phyloP scores from a whole-genome alignment of 129 eudicot species.

The Flaveria linearis region DNA sequence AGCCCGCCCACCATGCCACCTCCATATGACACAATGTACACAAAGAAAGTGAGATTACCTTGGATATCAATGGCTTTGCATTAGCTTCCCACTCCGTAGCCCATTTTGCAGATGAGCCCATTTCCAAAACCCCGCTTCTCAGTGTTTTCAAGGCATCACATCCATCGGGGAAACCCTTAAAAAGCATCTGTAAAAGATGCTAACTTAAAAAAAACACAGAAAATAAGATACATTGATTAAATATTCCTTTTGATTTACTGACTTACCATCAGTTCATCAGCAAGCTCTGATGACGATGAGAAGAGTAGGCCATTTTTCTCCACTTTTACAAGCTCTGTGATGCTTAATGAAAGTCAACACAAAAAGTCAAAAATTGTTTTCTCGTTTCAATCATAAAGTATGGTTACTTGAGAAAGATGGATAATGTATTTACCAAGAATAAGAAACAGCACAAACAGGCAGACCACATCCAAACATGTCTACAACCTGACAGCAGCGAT shows the following conservation, averaged over 20 bases:
- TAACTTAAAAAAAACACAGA: neutral
- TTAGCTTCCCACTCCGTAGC: slow-evolving; percentile 87
- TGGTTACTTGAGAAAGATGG: slow-evolving; percentile 2
- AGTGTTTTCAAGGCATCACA: slow-evolving; percentile 56
- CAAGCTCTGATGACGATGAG: slow-evolving; percentile 86
- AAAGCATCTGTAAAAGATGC: slow-evolving; percentile 62
- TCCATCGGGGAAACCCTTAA: slow-evolving; percentile 79
- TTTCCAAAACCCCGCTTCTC: slow-evolving; percentile 61
- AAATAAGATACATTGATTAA: neutral
- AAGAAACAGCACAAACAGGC: slow-evolving; percentile 95
- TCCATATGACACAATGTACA: neutral
- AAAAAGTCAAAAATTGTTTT: neutral
- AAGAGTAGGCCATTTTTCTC: slow-evolving; percentile 83
- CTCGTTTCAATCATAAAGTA: neutral
- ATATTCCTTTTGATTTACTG: neutral
- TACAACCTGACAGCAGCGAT: slow-evolving; percentile 56
- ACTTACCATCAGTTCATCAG: slow-evolving; percentile 88
- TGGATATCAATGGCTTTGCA: slow-evolving; percentile 73
- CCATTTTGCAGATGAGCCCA: slow-evolving; percentile 72
- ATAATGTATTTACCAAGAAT: slow-evolving; percentile 70
- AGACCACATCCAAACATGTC: slow-evolving; percentile 99
- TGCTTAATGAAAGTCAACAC: slow-evolving; percentile 45
- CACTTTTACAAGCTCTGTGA: slow-evolving; percentile 85
- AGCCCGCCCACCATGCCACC: neutral
- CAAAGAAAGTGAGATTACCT: slow-evolving; percentile 51